Evolutionary conservation across 78 protist genomes (phyloP).

Genomic region (Thecamonas trahens): DNA sequence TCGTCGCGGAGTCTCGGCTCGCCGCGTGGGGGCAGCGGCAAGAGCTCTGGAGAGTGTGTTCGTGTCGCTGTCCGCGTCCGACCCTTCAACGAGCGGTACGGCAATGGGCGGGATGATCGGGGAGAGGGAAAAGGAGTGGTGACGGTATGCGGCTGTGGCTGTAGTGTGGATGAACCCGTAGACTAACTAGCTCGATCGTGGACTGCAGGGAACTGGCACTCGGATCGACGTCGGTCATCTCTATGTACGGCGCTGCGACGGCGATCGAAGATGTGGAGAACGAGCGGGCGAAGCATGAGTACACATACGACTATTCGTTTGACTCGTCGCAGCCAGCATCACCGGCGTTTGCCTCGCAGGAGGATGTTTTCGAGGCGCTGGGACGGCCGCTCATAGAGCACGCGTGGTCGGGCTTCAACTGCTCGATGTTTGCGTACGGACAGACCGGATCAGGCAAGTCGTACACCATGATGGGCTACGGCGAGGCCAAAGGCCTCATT

Average conservation of each 20-base stretch:
- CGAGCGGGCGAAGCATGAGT: not conserved
- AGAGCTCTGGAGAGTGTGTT: too few species aligned
- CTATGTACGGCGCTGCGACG: too few species aligned
- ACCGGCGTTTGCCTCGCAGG: not conserved
- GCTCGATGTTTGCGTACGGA: conserved; percentile 59
- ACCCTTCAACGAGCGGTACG: conserved; percentile 45
- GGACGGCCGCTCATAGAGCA: not conserved
- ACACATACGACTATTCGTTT: not conserved
- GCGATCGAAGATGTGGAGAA: too few species aligned
- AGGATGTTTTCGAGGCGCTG: not conserved
- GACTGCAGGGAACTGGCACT: too few species aligned
- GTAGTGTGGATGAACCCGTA: too few species aligned
- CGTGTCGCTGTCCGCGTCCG: conserved; percentile 56
- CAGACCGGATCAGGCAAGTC: conserved; percentile 64
- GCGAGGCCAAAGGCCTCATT: not conserved
- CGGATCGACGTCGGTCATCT: too few species aligned
- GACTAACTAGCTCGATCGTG: too few species aligned
- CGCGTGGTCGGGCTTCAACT: conserved; percentile 33
- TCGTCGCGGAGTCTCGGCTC: too few species aligned
- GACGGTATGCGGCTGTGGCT: too few species aligned
- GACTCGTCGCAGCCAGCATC: not conserved
- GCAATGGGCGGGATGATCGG: not conserved
- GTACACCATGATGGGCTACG: conserved; percentile 1
- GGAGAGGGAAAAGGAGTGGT: too few species aligned
- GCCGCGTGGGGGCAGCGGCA: too few species aligned